Conservation (phyloP, 768 basidiomycete genomes). For the Trametes elegans region DNA sequence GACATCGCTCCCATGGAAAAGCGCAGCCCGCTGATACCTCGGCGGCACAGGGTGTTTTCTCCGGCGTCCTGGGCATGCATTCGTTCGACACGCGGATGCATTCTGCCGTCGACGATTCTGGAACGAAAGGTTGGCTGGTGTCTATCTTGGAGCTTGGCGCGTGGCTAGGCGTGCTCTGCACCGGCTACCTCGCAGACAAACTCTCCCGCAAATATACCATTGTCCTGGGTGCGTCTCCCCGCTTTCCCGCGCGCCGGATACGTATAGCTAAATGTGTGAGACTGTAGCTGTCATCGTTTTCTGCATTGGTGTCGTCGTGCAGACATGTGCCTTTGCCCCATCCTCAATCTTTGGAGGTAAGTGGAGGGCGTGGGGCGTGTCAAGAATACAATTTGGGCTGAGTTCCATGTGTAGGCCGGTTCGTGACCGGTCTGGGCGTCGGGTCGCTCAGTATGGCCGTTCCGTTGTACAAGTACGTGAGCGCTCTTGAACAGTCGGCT, state of each 20-base stretch:
- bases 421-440: slow-evolving; percentile 77
- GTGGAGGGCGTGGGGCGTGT: no score
- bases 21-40: slow-evolving; percentile 8
- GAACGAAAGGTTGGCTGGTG: slow-evolving; percentile 69
- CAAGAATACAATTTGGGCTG: no score
- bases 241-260: background rate
- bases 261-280: background rate
- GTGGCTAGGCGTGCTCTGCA: slow-evolving; percentile 71
- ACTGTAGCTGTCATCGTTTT: slow-evolving; percentile 26
- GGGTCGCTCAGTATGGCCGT: slow-evolving; percentile 84
- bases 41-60: slow-evolving; percentile 62
- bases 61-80: slow-evolving; percentile 63
- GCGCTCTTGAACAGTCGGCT: background rate
- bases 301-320: slow-evolving; percentile 67
- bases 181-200: slow-evolving; percentile 71
- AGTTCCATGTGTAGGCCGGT: slow-evolving; percentile 62
- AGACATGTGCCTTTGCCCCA: slow-evolving; percentile 55
- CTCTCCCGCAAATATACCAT: slow-evolving; percentile 75
- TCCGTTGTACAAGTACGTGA: slow-evolving; percentile 66
- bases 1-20: background rate
- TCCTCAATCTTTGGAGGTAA: slow-evolving; percentile 66
- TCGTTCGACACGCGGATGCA: slow-evolving; percentile 56
- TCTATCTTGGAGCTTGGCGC: slow-evolving; percentile 74
- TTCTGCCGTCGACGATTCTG: slow-evolving; percentile 47
- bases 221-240: slow-evolving; percentile 42